Base-by-base conservation (phyloP, 2,329 filamentous ascomycete genomes). In the Ascochyta rabiei region DNA sequence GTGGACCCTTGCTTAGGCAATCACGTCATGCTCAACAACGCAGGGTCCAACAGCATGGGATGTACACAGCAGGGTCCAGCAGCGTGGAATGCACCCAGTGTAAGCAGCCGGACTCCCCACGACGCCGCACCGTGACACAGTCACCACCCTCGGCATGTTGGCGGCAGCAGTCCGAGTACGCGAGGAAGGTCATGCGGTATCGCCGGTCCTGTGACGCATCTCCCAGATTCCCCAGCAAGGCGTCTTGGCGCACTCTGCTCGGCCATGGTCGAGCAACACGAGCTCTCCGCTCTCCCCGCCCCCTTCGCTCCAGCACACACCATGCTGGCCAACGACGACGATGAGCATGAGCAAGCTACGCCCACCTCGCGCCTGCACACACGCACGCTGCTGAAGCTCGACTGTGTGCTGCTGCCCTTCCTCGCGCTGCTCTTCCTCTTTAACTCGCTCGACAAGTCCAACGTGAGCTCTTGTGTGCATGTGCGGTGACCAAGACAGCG, bases 381-480 rank as follows among this genome's bases (percentile, higher is more conserved):
- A 38, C 67, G 74, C 10, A 79, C 77, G 15, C 64, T 80, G 26
- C 69, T 76, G 47, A 83, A 82, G 67, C 73, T 84, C 43, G 81
- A 84, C 65, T 72, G 73, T 21, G 67, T 81, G 23, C 71, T 84
- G 6, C 69, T 84, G 13, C 81, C 81, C 2, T 82, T 83, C 56
- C 75, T 83, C 7, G 80, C 80, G 4, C 59, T 81, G 16, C 67
- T 83, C 31, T 84, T 82, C 62, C 74, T 83, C 7, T 77, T 83
- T 61, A 83, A 83, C 67, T 77, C 77, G 42, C 71, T 84, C 16
- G 81, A 84, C 68, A 81, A 81, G 55, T 76, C 77, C 15, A 84
- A 83, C 59, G 74, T 74, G 63, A 28, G 26, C 15, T 16, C 24
- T 7, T 19, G 21, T 10, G 7, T 9, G 18, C 6, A 8, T 30